phyloP scores from a whole-genome alignment of 2,329 filamentous ascomycete genomes.

The Juglanconis sp. region DNA sequence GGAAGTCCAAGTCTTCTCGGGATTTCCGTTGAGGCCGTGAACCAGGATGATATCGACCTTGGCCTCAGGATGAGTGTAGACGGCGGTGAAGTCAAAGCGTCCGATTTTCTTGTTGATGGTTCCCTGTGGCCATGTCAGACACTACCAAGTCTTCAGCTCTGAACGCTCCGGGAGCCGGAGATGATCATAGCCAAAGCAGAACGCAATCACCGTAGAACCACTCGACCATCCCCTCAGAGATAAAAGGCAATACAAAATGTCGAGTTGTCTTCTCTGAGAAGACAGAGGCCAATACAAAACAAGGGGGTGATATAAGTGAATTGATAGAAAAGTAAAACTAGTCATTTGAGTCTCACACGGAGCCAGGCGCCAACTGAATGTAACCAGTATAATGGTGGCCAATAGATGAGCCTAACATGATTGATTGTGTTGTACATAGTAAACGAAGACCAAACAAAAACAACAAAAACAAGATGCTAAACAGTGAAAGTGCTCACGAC shows the following conservation, averaged over 20 bases:
- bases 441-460: neutral
- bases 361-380: neutral
- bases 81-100: constrained; percentile 57
- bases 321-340: no score
- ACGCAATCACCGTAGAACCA: no score
- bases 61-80: constrained; percentile 57
- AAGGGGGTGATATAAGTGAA: no score
- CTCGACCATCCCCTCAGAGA: no score
- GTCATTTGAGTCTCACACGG: neutral
- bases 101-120: constrained; percentile 47
- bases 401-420: neutral
- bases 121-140: constrained; percentile 31
- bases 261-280: no score
- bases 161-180: neutral
- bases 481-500: neutral
- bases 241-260: no score
- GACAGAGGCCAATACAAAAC: no score
- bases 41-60: constrained; percentile 66
- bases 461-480: neutral
- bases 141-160: neutral
- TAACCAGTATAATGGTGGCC: neutral
- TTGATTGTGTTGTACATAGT: neutral
- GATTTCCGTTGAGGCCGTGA: constrained; percentile 67
- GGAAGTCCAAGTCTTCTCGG: constrained; percentile 60
- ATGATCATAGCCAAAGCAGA: no score